Evolutionary conservation across 257 asterid species (phyloP).

Genomic region (Leonotis leonurus): DNA sequence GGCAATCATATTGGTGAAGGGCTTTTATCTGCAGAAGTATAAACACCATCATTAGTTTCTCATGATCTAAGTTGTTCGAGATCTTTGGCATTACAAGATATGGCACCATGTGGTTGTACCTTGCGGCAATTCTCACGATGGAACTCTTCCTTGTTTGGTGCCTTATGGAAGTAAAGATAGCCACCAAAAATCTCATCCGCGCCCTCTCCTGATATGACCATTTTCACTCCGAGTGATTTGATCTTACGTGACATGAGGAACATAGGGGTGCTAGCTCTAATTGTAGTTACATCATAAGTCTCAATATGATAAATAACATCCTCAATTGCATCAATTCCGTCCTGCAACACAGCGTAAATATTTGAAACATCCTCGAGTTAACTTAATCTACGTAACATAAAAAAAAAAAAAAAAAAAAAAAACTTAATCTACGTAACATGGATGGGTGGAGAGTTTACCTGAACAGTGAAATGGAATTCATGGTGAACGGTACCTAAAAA

Average conservation of each 20-base stretch:
- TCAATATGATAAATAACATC: conserved; percentile 92
- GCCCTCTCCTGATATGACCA: conserved; percentile 99
- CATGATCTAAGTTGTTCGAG: neutral
- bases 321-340: conserved; percentile 96
- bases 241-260: conserved; percentile 98
- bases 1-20: conserved; percentile 90
- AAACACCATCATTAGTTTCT: neutral
- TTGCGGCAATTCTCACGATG: conserved; percentile 85
- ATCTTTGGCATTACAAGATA: neutral
- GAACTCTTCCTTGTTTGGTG: conserved; percentile 90
- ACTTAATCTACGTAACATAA: neutral
- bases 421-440: neutral
- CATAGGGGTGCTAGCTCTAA: conserved; percentile 98
- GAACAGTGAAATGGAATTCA: conserved; percentile 87
- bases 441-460: conserved; percentile 32
- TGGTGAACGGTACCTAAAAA: conserved; percentile 95
- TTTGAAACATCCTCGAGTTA: too few species aligned
- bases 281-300: conserved; percentile 92
- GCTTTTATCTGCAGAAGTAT: conserved; percentile 65
- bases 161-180: conserved; percentile 87
- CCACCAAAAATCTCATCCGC: conserved; percentile 98
- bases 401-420: too few species aligned
- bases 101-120: conserved; percentile 27
- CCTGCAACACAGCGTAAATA: conserved; percentile 48
- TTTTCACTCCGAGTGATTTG: conserved; percentile 89